These are phyloP conservation scores for Talaromyces wortmannii DNA, from an alignment of 495 filamentous ascomycete species.

Conservation along the genomic window DNA sequence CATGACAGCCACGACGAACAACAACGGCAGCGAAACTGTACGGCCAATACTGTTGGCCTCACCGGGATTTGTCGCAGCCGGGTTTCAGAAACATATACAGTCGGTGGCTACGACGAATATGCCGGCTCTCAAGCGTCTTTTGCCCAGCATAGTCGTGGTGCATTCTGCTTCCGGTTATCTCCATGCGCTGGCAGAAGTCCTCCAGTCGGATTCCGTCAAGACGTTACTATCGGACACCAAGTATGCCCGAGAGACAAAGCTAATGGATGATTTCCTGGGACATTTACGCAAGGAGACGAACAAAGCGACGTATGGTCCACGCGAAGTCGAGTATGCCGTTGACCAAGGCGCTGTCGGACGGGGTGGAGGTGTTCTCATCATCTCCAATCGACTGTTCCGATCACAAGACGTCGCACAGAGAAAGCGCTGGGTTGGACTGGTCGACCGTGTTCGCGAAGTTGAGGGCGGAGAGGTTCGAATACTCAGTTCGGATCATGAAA, in stretches of 20 bases:
- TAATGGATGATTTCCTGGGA: constrained; percentile 83
- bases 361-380: constrained; percentile 75
- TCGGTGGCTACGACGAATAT: constrained; percentile 50
- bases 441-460: constrained; percentile 79
- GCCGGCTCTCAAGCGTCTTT: constrained; percentile 54
- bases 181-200: constrained; percentile 77
- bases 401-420: constrained; percentile 74
- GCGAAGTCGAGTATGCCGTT: constrained; percentile 79
- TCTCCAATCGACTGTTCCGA: constrained; percentile 81
- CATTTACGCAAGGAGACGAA: constrained; percentile 80
- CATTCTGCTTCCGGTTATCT: constrained; percentile 81
- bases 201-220: constrained; percentile 71
- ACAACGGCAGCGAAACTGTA: constrained; percentile 27
- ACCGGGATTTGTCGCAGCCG: constrained; percentile 77
- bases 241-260: constrained; percentile 72
- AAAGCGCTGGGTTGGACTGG: constrained; percentile 75
- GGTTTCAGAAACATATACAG: constrained; percentile 77
- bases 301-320: constrained; percentile 84
- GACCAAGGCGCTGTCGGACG: constrained; percentile 82
- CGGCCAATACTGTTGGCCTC: constrained; percentile 80
- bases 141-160: constrained; percentile 66
- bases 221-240: constrained; percentile 74
- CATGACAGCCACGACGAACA: constrained; percentile 15
- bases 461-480: constrained; percentile 84
- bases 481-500: constrained; percentile 90